phyloP scores from a whole-genome alignment of 164 flowering plant genomes.

The Cinnamomum chago region DNA sequence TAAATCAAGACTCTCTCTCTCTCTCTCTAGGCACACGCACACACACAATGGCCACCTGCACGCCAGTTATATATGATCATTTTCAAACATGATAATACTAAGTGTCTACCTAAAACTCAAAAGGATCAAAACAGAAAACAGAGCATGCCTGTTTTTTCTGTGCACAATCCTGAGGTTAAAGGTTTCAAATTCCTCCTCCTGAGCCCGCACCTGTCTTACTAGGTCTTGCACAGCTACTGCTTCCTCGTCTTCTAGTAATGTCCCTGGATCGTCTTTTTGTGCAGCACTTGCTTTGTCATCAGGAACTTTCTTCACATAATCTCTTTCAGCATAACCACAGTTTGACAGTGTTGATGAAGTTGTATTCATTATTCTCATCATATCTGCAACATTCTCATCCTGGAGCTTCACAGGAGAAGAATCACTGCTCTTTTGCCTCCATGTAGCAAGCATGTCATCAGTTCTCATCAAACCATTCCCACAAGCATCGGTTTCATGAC shows the following conservation, averaged over 20 bases:
- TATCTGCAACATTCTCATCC: slow-evolving; percentile 52
- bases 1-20: no score
- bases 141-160: slow-evolving; percentile 84
- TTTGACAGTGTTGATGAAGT: slow-evolving; percentile 63
- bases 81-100: no score
- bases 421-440: slow-evolving; percentile 69
- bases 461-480: slow-evolving; percentile 34
- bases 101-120: no score
- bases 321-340: slow-evolving; percentile 52
- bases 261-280: slow-evolving; percentile 66
- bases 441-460: slow-evolving; percentile 61
- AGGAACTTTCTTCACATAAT: slow-evolving; percentile 41
- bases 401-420: slow-evolving; percentile 63
- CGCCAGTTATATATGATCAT: no score
- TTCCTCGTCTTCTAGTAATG: slow-evolving; percentile 86
- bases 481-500: slow-evolving; percentile 43
- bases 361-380: slow-evolving; percentile 45
- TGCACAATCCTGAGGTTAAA: slow-evolving; percentile 93
- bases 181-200: slow-evolving; percentile 98
- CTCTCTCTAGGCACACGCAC: no score
- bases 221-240: slow-evolving; percentile 96
- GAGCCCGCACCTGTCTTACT: slow-evolving; percentile 89
- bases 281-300: slow-evolving; percentile 37
- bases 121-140: no score
- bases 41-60: no score